Percentiles rank a stretch among this genome's conserved stretches.
Evolutionary conservation across 306 rosid species (phyloP).

Genomic region (Rosa lucieae): DNA sequence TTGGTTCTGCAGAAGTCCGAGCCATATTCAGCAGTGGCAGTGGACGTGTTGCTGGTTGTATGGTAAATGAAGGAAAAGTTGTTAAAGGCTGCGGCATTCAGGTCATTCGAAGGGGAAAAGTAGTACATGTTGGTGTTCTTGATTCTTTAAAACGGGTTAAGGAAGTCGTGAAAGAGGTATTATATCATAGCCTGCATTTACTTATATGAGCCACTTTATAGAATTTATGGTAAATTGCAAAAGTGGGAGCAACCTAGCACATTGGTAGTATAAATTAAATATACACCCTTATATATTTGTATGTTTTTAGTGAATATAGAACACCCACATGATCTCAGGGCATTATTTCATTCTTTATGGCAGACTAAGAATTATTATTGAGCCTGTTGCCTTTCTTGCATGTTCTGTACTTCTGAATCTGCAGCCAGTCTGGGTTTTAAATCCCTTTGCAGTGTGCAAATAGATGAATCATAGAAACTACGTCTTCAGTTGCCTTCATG

Average conservation of each 20-base stretch:
- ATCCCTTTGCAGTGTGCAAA: neutral
- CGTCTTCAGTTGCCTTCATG: neutral
- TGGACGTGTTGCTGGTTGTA: slow-evolving; percentile 96
- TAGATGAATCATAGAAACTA: neutral
- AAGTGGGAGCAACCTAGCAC: neutral
- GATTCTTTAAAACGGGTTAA: slow-evolving; percentile 92
- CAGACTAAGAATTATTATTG: neutral
- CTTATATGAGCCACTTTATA: too few species aligned
- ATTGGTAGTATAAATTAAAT: neutral
- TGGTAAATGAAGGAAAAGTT: slow-evolving; percentile 78
- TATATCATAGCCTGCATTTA: neutral
- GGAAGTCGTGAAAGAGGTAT: slow-evolving; percentile 93
- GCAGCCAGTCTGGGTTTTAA: neutral
- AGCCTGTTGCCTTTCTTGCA: neutral
- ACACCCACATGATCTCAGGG: neutral
- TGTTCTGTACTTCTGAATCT: neutral
- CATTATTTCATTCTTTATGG: neutral
- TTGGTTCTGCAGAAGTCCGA: slow-evolving; percentile 85
- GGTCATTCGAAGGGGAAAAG: slow-evolving; percentile 73
- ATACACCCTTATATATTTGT: neutral
- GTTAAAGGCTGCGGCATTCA: slow-evolving; percentile 72
- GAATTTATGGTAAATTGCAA: slow-evolving; percentile 3
- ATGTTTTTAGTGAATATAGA: neutral
- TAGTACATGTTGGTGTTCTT: slow-evolving; percentile 53
- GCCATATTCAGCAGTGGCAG: slow-evolving; percentile 94